Base-by-base conservation (phyloP, 1,284 basidiomycete genomes). In the Sanghuangporus sanghuang region DNA sequence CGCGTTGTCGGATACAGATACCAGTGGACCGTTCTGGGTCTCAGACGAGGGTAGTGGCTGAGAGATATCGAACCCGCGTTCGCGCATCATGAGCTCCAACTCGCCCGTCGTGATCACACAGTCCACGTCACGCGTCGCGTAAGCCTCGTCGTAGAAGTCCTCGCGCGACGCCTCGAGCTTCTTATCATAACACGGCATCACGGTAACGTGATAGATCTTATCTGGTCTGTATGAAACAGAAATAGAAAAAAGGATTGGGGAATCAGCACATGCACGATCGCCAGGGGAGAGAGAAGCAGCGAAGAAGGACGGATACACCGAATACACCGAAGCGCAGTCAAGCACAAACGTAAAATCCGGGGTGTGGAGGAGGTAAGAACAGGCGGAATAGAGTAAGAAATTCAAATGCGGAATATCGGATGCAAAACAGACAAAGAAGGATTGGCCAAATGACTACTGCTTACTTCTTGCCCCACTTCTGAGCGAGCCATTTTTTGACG, bases 141-240 rank as follows among this genome's bases (percentile, higher is more conserved):
- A 90, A 3, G 83, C 70, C 16, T 88, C 88, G 65, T 89, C 87
- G 73, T 93, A 93, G 73, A 97, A 98, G 73, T 97, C 95, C 55
- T 87, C 83, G 32, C 97, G 84, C 14, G 93, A 96, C 0, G 97
- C 96, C 77, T 99, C 97, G 32, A 99, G 87, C 74, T 99, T 99
- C 78, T 99, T 99, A 81, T 99, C 97, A 75, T 98, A 99, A 77
- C 97, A 99, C 0, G 96, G 96, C 96, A 99, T 99, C 48, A 98
- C 94, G 0, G 94, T 86, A 66, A 98, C 93, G 71, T 99, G 97
- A 74, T 98, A 99, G 60, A 98, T 84, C 69, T 93, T 80, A 69
- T 90, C 80, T 1, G 93, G 90, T 38, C 90, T 95, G 70, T 7
- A 61, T 61, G 18, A 36, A 39, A 65, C 16, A 12, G 16, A 44